Evolutionary conservation across 352 stramenopile genomes (phyloP), one percentile per base, ranked within the genome.

Genomic region (Phytophthora citricola): DNA sequence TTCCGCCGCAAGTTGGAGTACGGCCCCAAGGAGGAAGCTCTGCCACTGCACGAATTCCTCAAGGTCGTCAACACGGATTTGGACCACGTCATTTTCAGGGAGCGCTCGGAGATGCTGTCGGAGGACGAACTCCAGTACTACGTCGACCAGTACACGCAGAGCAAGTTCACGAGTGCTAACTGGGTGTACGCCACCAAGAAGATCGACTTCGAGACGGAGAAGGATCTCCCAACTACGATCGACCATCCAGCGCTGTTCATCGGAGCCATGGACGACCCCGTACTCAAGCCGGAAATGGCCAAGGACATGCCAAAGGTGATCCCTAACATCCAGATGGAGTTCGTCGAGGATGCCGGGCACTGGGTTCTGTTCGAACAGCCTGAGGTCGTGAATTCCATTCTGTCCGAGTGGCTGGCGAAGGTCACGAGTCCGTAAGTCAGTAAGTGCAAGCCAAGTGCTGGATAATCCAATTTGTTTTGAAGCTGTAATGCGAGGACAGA

Each of bases 51-150:
- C 17, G 55, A 80, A 27, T 62, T 66, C 29, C 43, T 85, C 17
- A 54, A 61, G 17, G 58, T 41, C 20, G 27, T 76, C 12, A 57
- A 68, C 49, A 64, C 57, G 20, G 63, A 69, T 24, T 38, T 74
- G 17, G 56, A 73, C 32, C 68, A n/a, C n/a, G n/a, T 65, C 1
- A 60, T 79, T 24, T 83, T 76, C 65, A 63, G 46, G 11, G 58
- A 77, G 32, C 71, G 66, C 5, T 79, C 73, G 56, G 27, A 53
- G 8, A 54, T 87, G 51, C 36, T 87, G 20, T 75, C 61, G 14
- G 64, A 83, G 31, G 64, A 76, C 12, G 78, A 87, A 17, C 54
- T 85, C 34, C 49, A 79, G 29, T 79, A 71, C 57, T 87, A 85
- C 58, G 46, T 87, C 14, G 43, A 69, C 26, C 51, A 73, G 56